These are phyloP conservation scores for Aspergillus wentii DNA, from an alignment of 495 filamentous ascomycete species.

Conservation along the genomic window DNA sequence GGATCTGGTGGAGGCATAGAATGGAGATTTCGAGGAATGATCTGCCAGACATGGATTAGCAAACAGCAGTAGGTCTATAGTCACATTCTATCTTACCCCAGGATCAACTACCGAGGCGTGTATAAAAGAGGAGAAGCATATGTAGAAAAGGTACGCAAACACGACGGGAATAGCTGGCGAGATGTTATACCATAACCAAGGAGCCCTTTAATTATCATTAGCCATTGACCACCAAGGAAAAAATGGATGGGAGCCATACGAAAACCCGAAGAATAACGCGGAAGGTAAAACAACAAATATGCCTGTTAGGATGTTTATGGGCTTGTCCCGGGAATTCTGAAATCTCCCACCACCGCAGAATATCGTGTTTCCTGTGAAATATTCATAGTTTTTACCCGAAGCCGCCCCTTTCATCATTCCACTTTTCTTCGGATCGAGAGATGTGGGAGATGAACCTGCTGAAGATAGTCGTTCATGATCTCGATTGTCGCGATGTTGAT, in stretches of 20 bases:
- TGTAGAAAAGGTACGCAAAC: constrained; percentile 84
- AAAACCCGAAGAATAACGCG: constrained; percentile 79
- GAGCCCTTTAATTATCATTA: constrained; percentile 45
- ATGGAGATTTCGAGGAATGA: constrained; percentile 80
- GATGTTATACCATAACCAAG: constrained; percentile 86
- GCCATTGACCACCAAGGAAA: not conserved
- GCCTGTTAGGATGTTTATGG: constrained; percentile 88
- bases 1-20: constrained; percentile 50
- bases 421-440: constrained; percentile 28
- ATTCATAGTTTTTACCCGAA: constrained; percentile 75
- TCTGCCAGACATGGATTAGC: constrained; percentile 39
- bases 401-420: constrained; percentile 17
- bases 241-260: constrained; percentile 43
- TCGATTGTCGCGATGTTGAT: constrained; percentile 45
- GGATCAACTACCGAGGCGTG: constrained; percentile 90
- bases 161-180: constrained; percentile 88
- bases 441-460: constrained; percentile 62
- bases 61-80: constrained; percentile 12
- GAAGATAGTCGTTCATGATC: constrained; percentile 75
- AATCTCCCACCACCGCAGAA: constrained; percentile 83
- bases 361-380: constrained; percentile 85
- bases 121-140: constrained; percentile 88
- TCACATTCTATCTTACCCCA: constrained; percentile 64
- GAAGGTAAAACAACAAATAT: constrained; percentile 70
- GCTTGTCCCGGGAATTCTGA: constrained; percentile 82